phyloP scores from a whole-genome alignment of 1,139 yeast genomes.

The Pichia terricola region DNA sequence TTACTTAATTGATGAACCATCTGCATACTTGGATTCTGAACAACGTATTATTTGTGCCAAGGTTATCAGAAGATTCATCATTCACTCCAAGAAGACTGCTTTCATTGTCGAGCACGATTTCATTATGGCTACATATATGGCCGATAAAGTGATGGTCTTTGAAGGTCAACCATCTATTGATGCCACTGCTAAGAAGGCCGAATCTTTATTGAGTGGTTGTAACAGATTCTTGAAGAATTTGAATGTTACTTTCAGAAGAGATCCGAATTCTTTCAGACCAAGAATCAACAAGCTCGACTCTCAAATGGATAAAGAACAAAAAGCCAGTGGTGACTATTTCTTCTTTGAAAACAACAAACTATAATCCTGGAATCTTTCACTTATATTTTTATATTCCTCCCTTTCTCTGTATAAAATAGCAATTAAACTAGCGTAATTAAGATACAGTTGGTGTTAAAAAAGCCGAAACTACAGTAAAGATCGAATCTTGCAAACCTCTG shows the following conservation, averaged over 20 bases:
- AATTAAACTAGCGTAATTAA: not conserved
- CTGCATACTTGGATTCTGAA: conserved; percentile 97
- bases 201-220: conserved; percentile 91
- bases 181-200: conserved; percentile 80
- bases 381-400: not conserved
- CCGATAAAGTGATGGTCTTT: conserved; percentile 96
- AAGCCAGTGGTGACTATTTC: conserved; percentile 83
- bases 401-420: conserved; percentile 1
- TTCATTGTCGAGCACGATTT: conserved; percentile 99
- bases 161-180: conserved; percentile 88
- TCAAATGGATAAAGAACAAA: conserved; percentile 98
- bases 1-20: conserved; percentile 94
- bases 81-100: conserved; percentile 96
- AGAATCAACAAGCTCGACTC: conserved; percentile 96
- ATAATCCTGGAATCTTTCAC: conserved; percentile 16
- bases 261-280: conserved; percentile 95
- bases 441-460: not conserved
- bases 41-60: conserved; percentile 99
- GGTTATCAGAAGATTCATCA: conserved; percentile 91
- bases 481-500: too few species aligned
- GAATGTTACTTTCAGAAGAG: conserved; percentile 98
- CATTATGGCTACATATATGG: conserved; percentile 98
- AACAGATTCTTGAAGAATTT: conserved; percentile 92
- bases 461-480: too few species aligned
- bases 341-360: conserved; percentile 66